These are phyloP conservation scores for Alternaria gansuensis DNA, from an alignment of 2,329 filamentous ascomycete genomes.

Conservation along the genomic window DNA sequence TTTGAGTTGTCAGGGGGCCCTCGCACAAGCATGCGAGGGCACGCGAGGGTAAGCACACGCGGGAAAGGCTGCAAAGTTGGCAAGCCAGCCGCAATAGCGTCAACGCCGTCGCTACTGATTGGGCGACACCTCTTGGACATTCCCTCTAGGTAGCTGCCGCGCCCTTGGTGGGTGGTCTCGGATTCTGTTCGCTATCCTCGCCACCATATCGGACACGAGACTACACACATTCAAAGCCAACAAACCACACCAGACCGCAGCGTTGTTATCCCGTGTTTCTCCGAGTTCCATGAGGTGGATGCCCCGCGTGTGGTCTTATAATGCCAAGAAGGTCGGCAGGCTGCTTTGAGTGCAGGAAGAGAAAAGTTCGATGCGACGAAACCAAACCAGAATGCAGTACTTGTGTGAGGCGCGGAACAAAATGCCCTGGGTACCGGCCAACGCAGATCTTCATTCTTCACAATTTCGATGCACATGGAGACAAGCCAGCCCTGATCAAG, in stretches of 20 bases:
- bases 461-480: conserved; percentile 42
- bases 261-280: not conserved
- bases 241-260: not conserved
- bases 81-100: conserved; percentile 10
- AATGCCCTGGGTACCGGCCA: conserved; percentile 50
- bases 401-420: conserved; percentile 47
- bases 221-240: conserved; percentile 2
- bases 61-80: conserved; percentile 16
- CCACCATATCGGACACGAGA: conserved; percentile 13
- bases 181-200: conserved; percentile 7
- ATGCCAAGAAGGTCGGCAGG: conserved; percentile 51
- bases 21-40: not conserved
- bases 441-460: conserved; percentile 50
- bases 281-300: conserved; percentile 13
- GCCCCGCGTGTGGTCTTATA: conserved; percentile 22
- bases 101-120: conserved; percentile 12
- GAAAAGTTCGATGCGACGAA: conserved; percentile 52
- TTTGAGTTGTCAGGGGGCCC: not conserved
- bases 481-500: conserved; percentile 44
- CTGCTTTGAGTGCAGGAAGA: conserved; percentile 51
- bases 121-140: conserved; percentile 23
- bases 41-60: conserved; percentile 13
- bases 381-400: conserved; percentile 49
- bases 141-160: conserved; percentile 16
- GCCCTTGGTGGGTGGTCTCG: conserved; percentile 13